These are phyloP conservation scores for Fusarium euwallaceae DNA, from an alignment of 2,329 filamentous ascomycete species.

Conservation along the genomic window DNA sequence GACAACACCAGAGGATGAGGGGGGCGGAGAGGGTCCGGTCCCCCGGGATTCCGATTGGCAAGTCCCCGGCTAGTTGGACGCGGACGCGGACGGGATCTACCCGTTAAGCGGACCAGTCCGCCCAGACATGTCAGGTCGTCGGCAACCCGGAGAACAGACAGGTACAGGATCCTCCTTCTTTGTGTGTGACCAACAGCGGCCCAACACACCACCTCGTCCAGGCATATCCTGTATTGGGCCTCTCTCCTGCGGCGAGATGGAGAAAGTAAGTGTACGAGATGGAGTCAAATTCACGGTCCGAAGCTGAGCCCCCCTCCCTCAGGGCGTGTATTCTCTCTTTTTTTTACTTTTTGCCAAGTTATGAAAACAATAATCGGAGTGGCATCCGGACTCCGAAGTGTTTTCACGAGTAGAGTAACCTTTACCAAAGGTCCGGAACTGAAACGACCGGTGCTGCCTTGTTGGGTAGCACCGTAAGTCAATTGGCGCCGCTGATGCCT, in stretches of 20 bases:
- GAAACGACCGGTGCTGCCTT: neutral
- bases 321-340: neutral
- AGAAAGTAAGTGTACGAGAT: neutral
- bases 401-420: neutral
- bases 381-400: neutral
- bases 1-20: constrained; percentile 15
- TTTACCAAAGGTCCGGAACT: neutral
- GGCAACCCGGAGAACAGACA: neutral
- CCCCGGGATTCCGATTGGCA: constrained; percentile 33
- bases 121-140: constrained; percentile 11
- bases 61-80: neutral
- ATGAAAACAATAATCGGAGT: neutral
- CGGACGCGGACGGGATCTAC: constrained; percentile 32
- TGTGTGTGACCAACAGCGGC: neutral
- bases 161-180: neutral
- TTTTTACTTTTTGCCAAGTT: constrained; percentile 1
- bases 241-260: neutral
- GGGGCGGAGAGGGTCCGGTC: constrained; percentile 15
- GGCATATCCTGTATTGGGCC: neutral
- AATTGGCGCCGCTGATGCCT: neutral
- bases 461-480: neutral
- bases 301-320: neutral
- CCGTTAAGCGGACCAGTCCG: constrained; percentile 32
- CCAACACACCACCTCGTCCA: neutral
- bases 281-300: neutral